Evolutionary conservation across 176 grass and related monocot genomes (phyloP), one percentile per base, ranked within the genome.

Genomic region (Saccharum officinarum): DNA sequence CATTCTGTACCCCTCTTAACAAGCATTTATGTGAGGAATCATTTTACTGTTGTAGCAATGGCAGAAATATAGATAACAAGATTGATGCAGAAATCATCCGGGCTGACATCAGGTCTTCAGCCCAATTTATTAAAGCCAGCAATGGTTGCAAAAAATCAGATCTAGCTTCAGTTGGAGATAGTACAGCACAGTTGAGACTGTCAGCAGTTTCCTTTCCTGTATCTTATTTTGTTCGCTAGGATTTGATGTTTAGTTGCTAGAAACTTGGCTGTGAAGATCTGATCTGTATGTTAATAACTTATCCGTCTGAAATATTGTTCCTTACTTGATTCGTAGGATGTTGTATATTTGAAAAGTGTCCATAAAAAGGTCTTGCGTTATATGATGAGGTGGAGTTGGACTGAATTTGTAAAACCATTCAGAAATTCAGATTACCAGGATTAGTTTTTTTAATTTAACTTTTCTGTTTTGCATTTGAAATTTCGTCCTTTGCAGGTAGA

Each of bases 121-220:
- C 59, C 46, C 46, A 20, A 38, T 36, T 79, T 68, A 46, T 71
- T 71, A 49, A 85, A 45, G 42, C 25, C 33, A 84, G 16, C 28
- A 64, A 15, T 25, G 14, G 28, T 74, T 80, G 31, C 59, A 15
- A 45, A 46, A 82, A 34, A 71, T 7, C 20, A 41, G 14, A 76
- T 78, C 10, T 65, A 85, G 78, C 64, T 79, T 55, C 26, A 30
- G 4, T 71, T 50, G 65, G 28, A 89, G 76, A 86, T 6, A 77
- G 69, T 34, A 71, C 61, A 79, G 2, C 37, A 17, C 37, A 64
- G 79, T 65, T 22, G 15, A 75, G 18, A 45, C 44, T 75, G 38
- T 72, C 10, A 11, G 65, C 28, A 46, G 20, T 28, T 76, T 7
- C 9, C 47, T 68, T 81, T 23, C 78, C 49, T 84, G 16, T 73